Evolutionary conservation across 108 stramenopile genomes (phyloP).

Genomic region (Skeletonema menzelii): DNA sequence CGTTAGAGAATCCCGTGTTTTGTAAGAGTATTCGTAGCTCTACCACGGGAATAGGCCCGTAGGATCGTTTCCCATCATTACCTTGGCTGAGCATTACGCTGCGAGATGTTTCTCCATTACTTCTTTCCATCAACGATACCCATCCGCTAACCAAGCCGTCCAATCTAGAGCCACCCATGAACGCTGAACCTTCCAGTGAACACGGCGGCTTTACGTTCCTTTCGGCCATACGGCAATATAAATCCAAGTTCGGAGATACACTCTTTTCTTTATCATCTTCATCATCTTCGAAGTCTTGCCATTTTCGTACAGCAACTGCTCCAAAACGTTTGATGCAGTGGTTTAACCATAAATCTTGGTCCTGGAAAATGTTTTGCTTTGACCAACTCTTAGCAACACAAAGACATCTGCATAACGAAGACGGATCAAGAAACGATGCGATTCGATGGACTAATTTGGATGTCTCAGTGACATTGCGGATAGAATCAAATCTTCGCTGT

Average conservation of each 20-base stretch:
- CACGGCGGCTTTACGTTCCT: slow-evolving; percentile 67
- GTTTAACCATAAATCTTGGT: slow-evolving; percentile 58
- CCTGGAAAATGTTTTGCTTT: slow-evolving; percentile 46
- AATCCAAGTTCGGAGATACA: slow-evolving; percentile 8
- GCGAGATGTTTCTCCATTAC: slow-evolving; percentile 84
- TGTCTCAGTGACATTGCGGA: slow-evolving; percentile 12
- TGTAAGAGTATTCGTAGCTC: slow-evolving; percentile 78
- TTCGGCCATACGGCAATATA: slow-evolving; percentile 69
- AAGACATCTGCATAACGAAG: slow-evolving; percentile 50
- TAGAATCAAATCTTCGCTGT: slow-evolving; percentile 10
- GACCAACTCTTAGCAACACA: slow-evolving; percentile 53
- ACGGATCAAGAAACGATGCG: slow-evolving; percentile 67
- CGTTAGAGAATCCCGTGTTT: slow-evolving; percentile 65
- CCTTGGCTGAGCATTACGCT: slow-evolving; percentile 48
- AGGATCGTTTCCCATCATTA: slow-evolving; percentile 26
- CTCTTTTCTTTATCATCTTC: slow-evolving; percentile 40
- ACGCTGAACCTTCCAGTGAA: slow-evolving; percentile 30
- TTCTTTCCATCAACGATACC: slow-evolving; percentile 76
- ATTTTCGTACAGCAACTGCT: slow-evolving; percentile 60
- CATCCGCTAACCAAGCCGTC: slow-evolving; percentile 64
- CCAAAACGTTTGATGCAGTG: slow-evolving; percentile 72
- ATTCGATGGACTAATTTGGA: slow-evolving; percentile 23
- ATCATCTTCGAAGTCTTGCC: slow-evolving; percentile 64
- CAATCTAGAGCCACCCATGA: slow-evolving; percentile 60
- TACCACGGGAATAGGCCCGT: slow-evolving; percentile 61